phyloP scores from a whole-genome alignment of 192 early-diverging fungal genomes.

The Oehlia diaphana region DNA sequence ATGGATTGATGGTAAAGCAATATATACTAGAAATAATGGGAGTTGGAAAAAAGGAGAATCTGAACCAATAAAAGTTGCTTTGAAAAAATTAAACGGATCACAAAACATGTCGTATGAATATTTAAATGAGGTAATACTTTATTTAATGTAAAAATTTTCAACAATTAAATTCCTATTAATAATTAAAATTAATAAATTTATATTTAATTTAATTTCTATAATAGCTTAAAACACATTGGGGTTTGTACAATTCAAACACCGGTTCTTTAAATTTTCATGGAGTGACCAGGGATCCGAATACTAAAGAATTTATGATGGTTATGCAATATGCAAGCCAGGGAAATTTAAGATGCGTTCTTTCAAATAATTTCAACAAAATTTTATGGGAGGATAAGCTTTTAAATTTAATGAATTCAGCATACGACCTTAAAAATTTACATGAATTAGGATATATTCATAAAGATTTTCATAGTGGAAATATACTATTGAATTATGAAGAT shows the following conservation, averaged over 20 bases:
- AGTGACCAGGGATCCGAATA: constrained; percentile 17
- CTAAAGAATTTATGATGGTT: constrained; percentile 40
- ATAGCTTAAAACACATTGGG: background rate
- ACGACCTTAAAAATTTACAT: constrained; percentile 43
- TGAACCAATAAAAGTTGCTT: too few relatives aligned
- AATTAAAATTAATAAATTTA: too few relatives aligned
- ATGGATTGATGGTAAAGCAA: background rate
- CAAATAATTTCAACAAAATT: too few relatives aligned
- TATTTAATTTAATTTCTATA: background rate
- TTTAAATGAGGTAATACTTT: too few relatives aligned
- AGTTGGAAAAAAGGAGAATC: background rate
- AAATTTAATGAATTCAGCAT: constrained; percentile 32
- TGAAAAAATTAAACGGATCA: background rate
- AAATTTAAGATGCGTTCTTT: constrained; percentile 30
- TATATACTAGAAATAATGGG: background rate
- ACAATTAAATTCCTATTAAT: too few relatives aligned
- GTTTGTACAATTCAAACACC: too few relatives aligned
- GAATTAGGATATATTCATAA: constrained; percentile 40
- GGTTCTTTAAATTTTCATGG: constrained; percentile 9
- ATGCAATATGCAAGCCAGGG: constrained; percentile 31
- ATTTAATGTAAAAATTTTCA: too few relatives aligned
- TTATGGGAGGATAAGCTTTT: constrained; percentile 28
- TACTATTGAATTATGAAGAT: background rate
- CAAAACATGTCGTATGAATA: too few relatives aligned
- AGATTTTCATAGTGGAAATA: constrained; percentile 34